phyloP scores from a whole-genome alignment of 176 grass and related monocot genomes.

The Musa itinerans region DNA sequence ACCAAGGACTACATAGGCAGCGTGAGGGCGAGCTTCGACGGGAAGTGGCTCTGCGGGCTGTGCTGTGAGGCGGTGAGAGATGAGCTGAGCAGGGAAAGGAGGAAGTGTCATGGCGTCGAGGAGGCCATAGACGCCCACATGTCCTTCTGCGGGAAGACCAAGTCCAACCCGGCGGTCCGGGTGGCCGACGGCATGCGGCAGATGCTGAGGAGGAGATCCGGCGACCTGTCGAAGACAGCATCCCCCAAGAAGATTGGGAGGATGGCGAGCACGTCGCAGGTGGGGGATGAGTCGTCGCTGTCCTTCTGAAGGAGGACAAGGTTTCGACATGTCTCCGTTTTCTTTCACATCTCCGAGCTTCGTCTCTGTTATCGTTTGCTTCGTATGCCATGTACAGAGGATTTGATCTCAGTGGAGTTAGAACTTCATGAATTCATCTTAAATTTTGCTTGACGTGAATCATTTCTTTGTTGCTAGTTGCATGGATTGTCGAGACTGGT shows the following conservation, averaged over 20 bases:
- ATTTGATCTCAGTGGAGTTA: too few species aligned
- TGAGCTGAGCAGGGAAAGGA: constrained; percentile 32
- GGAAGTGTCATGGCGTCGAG: constrained; percentile 15
- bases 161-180: constrained; percentile 38
- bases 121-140: constrained; percentile 61
- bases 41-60: constrained; percentile 74
- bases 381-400: too few species aligned
- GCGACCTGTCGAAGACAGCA: constrained; percentile 20
- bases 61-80: constrained; percentile 73
- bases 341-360: too few species aligned
- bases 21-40: constrained; percentile 42
- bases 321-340: neutral
- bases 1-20: constrained; percentile 50
- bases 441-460: too few species aligned
- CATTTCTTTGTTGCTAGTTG: too few species aligned
- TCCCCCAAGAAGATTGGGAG: neutral
- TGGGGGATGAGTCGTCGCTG: neutral
- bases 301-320: neutral
- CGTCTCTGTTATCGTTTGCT: too few species aligned
- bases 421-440: too few species aligned
- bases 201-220: constrained; percentile 48
- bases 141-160: constrained; percentile 53
- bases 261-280: neutral
- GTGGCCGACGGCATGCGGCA: constrained; percentile 82
- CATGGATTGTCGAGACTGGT: too few species aligned